phyloP scores from a whole-genome alignment of 2,329 filamentous ascomycete genomes.

The Microdochium nivale region DNA sequence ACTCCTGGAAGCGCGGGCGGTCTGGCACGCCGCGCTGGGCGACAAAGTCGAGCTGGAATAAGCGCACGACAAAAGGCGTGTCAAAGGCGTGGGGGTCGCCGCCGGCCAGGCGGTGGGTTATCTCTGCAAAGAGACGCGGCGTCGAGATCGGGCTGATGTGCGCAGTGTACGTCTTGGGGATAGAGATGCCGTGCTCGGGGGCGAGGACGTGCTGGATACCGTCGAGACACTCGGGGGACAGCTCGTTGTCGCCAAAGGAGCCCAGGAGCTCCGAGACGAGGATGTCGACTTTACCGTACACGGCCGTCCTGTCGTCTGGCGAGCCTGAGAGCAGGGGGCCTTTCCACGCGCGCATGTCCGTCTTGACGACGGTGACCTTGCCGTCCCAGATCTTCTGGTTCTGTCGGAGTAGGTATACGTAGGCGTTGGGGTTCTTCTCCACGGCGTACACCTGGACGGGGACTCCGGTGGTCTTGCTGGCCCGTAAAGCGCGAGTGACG shows the following conservation, averaged over 20 bases:
- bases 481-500: conserved; percentile 77
- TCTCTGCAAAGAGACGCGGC: conserved; percentile 76
- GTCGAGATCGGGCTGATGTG: conserved; percentile 88
- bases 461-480: conserved; percentile 68
- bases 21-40: conserved; percentile 50
- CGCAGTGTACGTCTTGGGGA: conserved; percentile 87
- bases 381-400: conserved; percentile 76
- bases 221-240: conserved; percentile 93
- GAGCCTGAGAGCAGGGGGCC: conserved; percentile 54
- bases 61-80: conserved; percentile 89
- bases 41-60: conserved; percentile 83
- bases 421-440: conserved; percentile 98
- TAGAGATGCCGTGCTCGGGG: conserved; percentile 76
- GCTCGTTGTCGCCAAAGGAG: conserved; percentile 94
- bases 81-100: conserved; percentile 69
- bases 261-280: conserved; percentile 89
- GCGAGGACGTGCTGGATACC: conserved; percentile 87
- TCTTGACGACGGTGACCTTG: conserved; percentile 80
- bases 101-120: conserved; percentile 47
- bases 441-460: conserved; percentile 82
- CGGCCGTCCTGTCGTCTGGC: conserved; percentile 29
- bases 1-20: conserved; percentile 58
- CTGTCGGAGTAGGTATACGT: conserved; percentile 81
- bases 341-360: conserved; percentile 95
- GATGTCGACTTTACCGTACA: conserved; percentile 72